Percentiles rank a stretch among this genome's conserved stretches.
Evolutionary conservation across 129 eudicot genomes (phyloP).

Genomic region (Saposhnikovia divaricata): DNA sequence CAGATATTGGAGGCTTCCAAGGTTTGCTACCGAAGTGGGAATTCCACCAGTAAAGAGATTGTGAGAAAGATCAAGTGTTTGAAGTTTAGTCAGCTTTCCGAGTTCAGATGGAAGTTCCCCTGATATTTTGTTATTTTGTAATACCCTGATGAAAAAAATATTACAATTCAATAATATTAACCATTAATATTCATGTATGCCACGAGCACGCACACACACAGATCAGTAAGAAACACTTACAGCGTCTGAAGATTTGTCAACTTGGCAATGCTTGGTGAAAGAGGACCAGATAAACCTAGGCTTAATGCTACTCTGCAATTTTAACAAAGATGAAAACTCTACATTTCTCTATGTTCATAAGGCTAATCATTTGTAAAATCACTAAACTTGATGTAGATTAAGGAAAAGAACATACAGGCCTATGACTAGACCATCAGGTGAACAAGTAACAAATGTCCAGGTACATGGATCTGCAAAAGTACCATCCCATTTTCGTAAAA

Average conservation of each 20-base stretch:
- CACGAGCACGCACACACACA: neutral
- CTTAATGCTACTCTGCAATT: slow-evolving; percentile 69
- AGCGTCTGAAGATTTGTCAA: slow-evolving; percentile 72
- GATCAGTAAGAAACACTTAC: slow-evolving; percentile 39
- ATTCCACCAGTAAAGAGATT: slow-evolving; percentile 61
- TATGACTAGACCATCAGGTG: slow-evolving; percentile 40
- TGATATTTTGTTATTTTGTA: slow-evolving; percentile 66
- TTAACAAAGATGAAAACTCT: neutral
- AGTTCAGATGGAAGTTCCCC: slow-evolving; percentile 78
- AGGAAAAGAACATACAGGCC: slow-evolving; percentile 47
- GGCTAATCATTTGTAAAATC: neutral
- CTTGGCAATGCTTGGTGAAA: slow-evolving; percentile 82
- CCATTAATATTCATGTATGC: neutral
- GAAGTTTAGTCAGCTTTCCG: slow-evolving; percentile 70
- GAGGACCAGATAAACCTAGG: slow-evolving; percentile 68
- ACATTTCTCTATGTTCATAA: neutral
- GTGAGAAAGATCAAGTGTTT: slow-evolving; percentile 77
- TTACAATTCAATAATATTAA: neutral
- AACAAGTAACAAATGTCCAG: slow-evolving; percentile 73
- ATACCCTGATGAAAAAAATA: slow-evolving; percentile 38
- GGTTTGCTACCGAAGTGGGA: slow-evolving; percentile 65
- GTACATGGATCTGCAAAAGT: slow-evolving; percentile 76
- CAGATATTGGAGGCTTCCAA: slow-evolving; percentile 62
- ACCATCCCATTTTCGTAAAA: slow-evolving; percentile 50
- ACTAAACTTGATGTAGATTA: neutral